Evolutionary conservation across 495 filamentous ascomycete species (phyloP), one percentile per base, ranked within the genome.

Genomic region (Neurospora sp.): DNA sequence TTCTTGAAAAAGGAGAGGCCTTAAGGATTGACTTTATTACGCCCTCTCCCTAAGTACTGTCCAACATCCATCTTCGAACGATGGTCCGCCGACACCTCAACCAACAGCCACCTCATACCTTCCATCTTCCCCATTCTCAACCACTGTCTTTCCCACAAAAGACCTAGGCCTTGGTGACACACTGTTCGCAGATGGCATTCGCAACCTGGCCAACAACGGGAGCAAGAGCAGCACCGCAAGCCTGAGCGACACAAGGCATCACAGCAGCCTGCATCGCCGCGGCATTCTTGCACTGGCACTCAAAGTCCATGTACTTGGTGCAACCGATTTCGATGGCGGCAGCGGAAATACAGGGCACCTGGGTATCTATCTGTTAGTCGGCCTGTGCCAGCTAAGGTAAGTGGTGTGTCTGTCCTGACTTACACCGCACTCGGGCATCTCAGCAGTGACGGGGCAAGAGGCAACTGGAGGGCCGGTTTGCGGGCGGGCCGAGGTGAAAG

Each of bases 281-380:
- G 27, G 71, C 71, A 45, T 69, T 38, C 38, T 68, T 69, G 71
- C 74, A 75, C 68, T 75, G 74, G 59, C 74, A 75, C 17, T 48
- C 74, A 71, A 75, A 73, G 71, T 75, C 74, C 45, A 70, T 69
- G 22, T 35, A 16, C 2, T 27, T 44, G 14, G 74, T 75, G 71
- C 74, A 75, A 20, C 74, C 74, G 71, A 72, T 68, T 10, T 14
- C 8, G 70, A 53, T 69, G 37, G 70, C 73, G 0, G 73, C 73
- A 0, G 59, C 45, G 44, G 40, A 14, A 3, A 74, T 38, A 44
- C 73, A 74, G 7, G 73, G 53, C 5, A 74, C 42, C 73, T 74
- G 27, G 38, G 9, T 27, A 12, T 2, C 20, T 70, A 41, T 41
- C 42, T 20, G 20, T 22, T 20, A 17, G 1, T 42, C 17, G 14